Percentiles rank a stretch among this genome's conserved stretches.
These are phyloP conservation scores for Cetradonia linearis DNA, from an alignment of 495 filamentous ascomycete genomes.

Conservation along the genomic window DNA sequence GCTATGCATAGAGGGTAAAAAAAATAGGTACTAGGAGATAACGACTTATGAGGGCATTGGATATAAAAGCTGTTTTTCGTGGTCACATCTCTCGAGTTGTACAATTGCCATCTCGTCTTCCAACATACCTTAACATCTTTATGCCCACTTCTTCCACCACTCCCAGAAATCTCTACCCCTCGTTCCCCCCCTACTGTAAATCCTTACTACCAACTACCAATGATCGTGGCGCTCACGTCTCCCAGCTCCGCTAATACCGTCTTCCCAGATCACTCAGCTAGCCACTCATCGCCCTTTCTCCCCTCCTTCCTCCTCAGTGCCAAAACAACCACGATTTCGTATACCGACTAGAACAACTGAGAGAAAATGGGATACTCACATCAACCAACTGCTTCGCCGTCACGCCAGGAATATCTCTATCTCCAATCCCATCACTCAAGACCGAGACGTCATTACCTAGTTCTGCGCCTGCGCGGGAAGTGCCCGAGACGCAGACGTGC, in stretches of 20 bases:
- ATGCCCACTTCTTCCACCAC: not conserved
- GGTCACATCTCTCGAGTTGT: too few species aligned
- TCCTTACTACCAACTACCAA: conserved; percentile 30
- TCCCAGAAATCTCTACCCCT: not conserved
- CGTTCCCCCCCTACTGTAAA: not conserved
- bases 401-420: conserved; percentile 47
- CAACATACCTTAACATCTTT: too few species aligned
- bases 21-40: too few species aligned
- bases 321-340: not conserved
- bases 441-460: conserved; percentile 50
- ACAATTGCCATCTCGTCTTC: too few species aligned
- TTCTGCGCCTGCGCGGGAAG: conserved; percentile 44
- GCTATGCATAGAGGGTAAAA: too few species aligned
- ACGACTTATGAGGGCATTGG: too few species aligned
- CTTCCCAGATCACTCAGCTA: conserved; percentile 10
- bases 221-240: conserved; percentile 40
- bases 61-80: too few species aligned
- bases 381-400: conserved; percentile 32
- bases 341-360: not conserved
- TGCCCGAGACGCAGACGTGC: conserved; percentile 54
- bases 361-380: conserved; percentile 17
- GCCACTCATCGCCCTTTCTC: not conserved
- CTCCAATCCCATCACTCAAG: conserved; percentile 46
- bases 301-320: too few species aligned
- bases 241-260: conserved; percentile 35